A percentile compares a stretch with the other conserved stretches of the same genome.
Evolutionary conservation across 805 yeast genomes (phyloP).

Genomic region (Saturnispora gosingensis): DNA sequence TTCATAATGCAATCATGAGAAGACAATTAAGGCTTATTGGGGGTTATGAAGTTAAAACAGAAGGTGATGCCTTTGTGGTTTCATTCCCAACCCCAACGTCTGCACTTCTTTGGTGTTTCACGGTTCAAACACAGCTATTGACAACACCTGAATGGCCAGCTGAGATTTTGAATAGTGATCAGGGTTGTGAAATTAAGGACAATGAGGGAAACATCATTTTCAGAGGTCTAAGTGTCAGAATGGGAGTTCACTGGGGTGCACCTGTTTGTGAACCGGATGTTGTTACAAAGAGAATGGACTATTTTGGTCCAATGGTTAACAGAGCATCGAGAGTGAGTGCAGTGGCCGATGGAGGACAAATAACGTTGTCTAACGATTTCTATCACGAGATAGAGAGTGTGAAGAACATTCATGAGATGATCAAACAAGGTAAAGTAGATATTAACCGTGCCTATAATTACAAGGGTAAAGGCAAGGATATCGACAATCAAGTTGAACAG

Average conservation of each 20-base stretch:
- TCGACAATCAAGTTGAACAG: conserved; percentile 57
- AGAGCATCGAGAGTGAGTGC: conserved; percentile 89
- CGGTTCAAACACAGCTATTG: conserved; percentile 76
- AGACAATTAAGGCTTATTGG: conserved; percentile 86
- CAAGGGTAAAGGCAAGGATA: conserved; percentile 26
- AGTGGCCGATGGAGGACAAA: conserved; percentile 98
- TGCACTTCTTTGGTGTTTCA: conserved; percentile 90
- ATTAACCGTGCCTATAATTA: conserved; percentile 36
- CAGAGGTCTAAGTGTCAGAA: conserved; percentile 87
- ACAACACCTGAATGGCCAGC: conserved; percentile 89
- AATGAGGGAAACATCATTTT: conserved; percentile 49
- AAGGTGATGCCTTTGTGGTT: conserved; percentile 98
- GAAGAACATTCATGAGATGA: conserved; percentile 36
- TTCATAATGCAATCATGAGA: conserved; percentile 91
- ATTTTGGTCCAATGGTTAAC: conserved; percentile 97
- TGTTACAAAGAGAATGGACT: conserved; percentile 95
- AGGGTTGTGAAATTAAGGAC: conserved; percentile 75
- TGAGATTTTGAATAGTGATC: conserved; percentile 75
- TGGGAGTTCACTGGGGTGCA: conserved; percentile 98
- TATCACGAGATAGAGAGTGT: conserved; percentile 59
- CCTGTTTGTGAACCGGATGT: conserved; percentile 95
- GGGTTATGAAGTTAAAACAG: conserved; percentile 97
- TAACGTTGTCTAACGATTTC: conserved; percentile 77
- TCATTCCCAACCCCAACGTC: conserved; percentile 88
- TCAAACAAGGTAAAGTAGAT: conserved; percentile 25